phyloP scores from a whole-genome alignment of 768 basidiomycete genomes.

The Nevesoporus exiguus region DNA sequence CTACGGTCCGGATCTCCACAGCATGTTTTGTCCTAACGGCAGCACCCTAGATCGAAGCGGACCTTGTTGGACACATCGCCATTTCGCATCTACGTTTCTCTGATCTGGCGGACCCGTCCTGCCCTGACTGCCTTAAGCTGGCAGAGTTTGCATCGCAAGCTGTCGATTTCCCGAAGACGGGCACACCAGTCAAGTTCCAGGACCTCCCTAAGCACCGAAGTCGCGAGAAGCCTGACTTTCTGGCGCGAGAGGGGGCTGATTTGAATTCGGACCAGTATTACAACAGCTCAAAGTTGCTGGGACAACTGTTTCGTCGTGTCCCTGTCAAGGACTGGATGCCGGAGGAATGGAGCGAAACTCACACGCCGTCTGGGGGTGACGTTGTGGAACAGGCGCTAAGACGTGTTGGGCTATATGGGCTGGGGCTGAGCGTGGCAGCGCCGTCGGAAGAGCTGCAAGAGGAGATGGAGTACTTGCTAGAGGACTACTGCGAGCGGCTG shows the following conservation, averaged over 20 bases:
- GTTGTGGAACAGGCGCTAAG: constrained; percentile 26
- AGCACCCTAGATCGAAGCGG: constrained; percentile 32
- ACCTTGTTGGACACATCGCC: constrained; percentile 41
- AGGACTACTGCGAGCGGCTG: constrained; percentile 35
- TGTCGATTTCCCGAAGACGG: constrained; percentile 48
- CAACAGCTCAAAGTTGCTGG: constrained; percentile 41
- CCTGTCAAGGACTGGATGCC: constrained; percentile 35
- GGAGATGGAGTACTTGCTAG: constrained; percentile 38
- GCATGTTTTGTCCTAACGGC: neutral
- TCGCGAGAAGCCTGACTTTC: constrained; percentile 39
- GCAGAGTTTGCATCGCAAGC: constrained; percentile 46
- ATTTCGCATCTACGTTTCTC: constrained; percentile 43
- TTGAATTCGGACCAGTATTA: constrained; percentile 32
- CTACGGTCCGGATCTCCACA: neutral
- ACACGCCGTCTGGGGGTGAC: constrained; percentile 28
- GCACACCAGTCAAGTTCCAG: constrained; percentile 37
- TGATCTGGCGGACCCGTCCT: constrained; percentile 37
- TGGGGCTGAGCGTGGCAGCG: constrained; percentile 30
- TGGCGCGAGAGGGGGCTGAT: constrained; percentile 39
- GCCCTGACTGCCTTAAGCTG: constrained; percentile 36
- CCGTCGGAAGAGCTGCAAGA: constrained; percentile 28
- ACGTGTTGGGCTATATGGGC: constrained; percentile 23
- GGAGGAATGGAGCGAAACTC: constrained; percentile 12
- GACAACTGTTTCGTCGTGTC: constrained; percentile 44
- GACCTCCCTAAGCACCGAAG: constrained; percentile 32